phyloP scores from a whole-genome alignment of 2,329 filamentous ascomycete genomes.

The Sphaerostilbella broomeana region DNA sequence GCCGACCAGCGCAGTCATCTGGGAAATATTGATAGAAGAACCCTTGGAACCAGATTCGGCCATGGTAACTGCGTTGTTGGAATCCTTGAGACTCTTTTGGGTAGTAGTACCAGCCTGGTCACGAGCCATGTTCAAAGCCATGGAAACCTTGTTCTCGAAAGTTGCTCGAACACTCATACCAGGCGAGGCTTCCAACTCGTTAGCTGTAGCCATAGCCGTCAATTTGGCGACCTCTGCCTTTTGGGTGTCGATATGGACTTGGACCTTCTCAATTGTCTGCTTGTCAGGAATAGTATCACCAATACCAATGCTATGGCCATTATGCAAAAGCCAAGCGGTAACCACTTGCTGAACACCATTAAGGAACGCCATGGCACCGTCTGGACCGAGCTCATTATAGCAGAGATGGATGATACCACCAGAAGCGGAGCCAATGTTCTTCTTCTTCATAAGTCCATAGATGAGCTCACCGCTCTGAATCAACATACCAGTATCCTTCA shows the following conservation, averaged over 20 bases:
- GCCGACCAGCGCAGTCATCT: conserved; percentile 97
- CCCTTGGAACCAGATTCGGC: conserved; percentile 95
- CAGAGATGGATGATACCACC: conserved; percentile 93
- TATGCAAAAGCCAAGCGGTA: conserved; percentile 94
- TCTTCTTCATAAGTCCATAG: conserved; percentile 88
- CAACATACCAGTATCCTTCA: conserved; percentile 70
- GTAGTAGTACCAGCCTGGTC: conserved; percentile 92
- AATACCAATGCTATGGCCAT: conserved; percentile 96
- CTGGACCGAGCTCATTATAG: conserved; percentile 87
- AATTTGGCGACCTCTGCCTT: conserved; percentile 75
- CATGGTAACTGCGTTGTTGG: conserved; percentile 97
- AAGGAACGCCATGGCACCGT: conserved; percentile 87
- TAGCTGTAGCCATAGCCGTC: conserved; percentile 72
- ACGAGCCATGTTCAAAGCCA: conserved; percentile 89
- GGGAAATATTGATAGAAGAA: conserved; percentile 98
- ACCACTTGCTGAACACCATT: conserved; percentile 92
- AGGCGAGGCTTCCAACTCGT: conserved; percentile 83
- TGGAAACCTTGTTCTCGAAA: conserved; percentile 95
- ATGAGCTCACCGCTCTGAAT: conserved; percentile 84
- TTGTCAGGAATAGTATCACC: conserved; percentile 95
- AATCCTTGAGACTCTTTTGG: conserved; percentile 85
- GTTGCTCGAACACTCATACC: conserved; percentile 99
- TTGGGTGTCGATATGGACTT: conserved; percentile 70
- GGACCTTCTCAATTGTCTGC: conserved; percentile 75
- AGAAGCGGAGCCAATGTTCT: conserved; percentile 81